phyloP scores from a whole-genome alignment of 257 asterid genomes.

The Solanum ahanhuiri region DNA sequence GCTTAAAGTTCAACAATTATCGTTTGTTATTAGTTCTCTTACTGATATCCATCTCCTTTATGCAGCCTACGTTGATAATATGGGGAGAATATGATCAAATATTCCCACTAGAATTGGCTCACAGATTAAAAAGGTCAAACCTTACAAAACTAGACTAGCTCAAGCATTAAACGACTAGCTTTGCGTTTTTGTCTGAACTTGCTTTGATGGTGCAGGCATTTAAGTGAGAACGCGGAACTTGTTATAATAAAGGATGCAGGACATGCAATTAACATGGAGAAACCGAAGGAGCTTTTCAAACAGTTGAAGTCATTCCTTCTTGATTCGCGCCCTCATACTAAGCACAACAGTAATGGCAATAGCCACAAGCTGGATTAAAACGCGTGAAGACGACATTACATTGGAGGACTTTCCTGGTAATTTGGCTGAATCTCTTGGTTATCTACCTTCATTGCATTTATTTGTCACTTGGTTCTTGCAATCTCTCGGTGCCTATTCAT shows the following conservation, averaged over 20 bases:
- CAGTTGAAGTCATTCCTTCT: slow-evolving; percentile 48
- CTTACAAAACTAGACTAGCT: not conserved
- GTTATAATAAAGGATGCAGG: slow-evolving; percentile 65
- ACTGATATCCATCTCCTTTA: not conserved
- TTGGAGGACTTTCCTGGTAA: not conserved
- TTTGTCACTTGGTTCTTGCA: not conserved
- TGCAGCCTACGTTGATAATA: slow-evolving; percentile 60
- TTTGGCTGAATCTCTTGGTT: not conserved
- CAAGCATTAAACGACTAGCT: not conserved
- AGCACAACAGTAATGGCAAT: slow-evolving; percentile 14
- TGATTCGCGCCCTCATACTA: slow-evolving; percentile 17
- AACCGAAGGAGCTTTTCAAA: slow-evolving; percentile 48
- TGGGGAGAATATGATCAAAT: slow-evolving; percentile 82
- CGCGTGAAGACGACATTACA: not conserved
- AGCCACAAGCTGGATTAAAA: slow-evolving; percentile 31
- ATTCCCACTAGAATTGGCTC: slow-evolving; percentile 69
- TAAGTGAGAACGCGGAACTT: slow-evolving; percentile 47
- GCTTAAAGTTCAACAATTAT: not conserved
- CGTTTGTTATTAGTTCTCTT: not conserved
- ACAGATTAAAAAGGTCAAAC: slow-evolving; percentile 52
- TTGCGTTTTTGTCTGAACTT: not conserved
- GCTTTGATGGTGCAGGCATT: slow-evolving; percentile 36
- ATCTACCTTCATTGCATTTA: not conserved
- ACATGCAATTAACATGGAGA: slow-evolving; percentile 73
- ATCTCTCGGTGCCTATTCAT: not conserved